Evolutionary conservation across 176 grass and related monocot species (phyloP).

Genomic region (Tillandsia fasciculata): DNA sequence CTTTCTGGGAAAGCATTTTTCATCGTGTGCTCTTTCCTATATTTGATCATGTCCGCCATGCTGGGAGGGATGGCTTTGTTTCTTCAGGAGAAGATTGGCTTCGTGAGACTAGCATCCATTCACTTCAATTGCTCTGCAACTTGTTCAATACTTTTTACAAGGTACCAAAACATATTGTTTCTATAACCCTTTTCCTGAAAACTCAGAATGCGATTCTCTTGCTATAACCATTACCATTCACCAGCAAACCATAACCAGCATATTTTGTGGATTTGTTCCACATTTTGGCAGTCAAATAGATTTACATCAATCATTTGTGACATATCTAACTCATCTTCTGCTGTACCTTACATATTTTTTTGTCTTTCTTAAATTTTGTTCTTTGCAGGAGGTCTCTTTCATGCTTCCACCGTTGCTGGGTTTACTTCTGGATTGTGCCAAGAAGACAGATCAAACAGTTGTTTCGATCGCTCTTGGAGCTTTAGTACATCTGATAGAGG

Average conservation of each 20-base stretch:
- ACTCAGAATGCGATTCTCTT: too few relatives aligned
- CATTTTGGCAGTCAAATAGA: too few relatives aligned
- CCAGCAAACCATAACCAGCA: background rate
- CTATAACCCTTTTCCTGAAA: constrained; percentile 1
- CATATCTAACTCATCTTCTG: background rate
- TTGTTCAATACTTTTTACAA: constrained; percentile 99
- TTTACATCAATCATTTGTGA: too few relatives aligned
- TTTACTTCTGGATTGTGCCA: constrained; percentile 97
- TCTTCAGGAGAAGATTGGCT: constrained; percentile 84
- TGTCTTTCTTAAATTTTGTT: constrained; percentile 18
- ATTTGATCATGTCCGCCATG: constrained; percentile 96
- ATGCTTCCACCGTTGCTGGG: constrained; percentile 96
- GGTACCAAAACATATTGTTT: constrained; percentile 27
- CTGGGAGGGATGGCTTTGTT: constrained; percentile 78
- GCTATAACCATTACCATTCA: background rate
- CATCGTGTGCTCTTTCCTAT: constrained; percentile 94
- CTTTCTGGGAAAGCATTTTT: constrained; percentile 99
- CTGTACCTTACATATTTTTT: constrained; percentile 13
- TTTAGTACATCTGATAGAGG: constrained; percentile 94
- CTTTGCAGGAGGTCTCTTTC: constrained; percentile 86
- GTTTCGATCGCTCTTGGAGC: constrained; percentile 94
- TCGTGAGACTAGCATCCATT: constrained; percentile 97
- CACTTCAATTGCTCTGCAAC: constrained; percentile 95
- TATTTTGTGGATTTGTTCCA: background rate
- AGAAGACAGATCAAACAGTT: constrained; percentile 98